A percentile compares a stretch with the other conserved stretches of the same genome.
Evolutionary conservation across 306 rosid genomes (phyloP).

Genomic region (Luffa acutangula): DNA sequence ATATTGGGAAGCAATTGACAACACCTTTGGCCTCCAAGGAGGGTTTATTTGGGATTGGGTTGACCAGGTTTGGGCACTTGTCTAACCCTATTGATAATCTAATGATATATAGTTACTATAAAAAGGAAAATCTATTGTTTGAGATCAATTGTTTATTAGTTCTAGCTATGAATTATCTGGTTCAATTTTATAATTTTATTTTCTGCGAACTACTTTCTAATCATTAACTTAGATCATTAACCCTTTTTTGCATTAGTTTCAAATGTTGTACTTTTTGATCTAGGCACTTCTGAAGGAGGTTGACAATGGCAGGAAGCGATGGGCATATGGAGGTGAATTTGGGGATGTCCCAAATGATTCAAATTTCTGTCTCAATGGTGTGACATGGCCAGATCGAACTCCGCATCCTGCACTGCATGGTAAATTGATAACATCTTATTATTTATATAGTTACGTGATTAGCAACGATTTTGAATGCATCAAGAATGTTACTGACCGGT

Average conservation of each 20-base stretch:
- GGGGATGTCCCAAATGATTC: slow-evolving; percentile 86
- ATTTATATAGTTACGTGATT: background rate
- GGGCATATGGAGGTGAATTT: slow-evolving; percentile 99
- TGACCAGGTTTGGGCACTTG: slow-evolving; percentile 45
- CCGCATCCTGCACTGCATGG: slow-evolving; percentile 91
- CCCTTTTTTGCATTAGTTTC: background rate
- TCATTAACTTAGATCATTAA: background rate
- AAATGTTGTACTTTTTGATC: background rate
- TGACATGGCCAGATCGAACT: slow-evolving; percentile 79
- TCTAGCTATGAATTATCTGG: background rate
- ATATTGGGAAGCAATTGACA: slow-evolving; percentile 96
- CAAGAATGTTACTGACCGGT: background rate
- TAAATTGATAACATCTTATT: slow-evolving; percentile 18
- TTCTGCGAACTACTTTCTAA: background rate
- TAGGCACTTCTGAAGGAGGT: slow-evolving; percentile 58
- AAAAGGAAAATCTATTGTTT: background rate
- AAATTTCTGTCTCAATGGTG: slow-evolving; percentile 81
- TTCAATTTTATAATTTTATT: background rate
- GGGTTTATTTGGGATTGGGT: slow-evolving; percentile 99
- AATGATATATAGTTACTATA: background rate
- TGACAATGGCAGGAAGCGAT: slow-evolving; percentile 45
- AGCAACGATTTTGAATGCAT: background rate
- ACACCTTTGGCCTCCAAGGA: slow-evolving; percentile 94
- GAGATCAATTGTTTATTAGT: background rate
- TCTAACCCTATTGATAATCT: background rate